A percentile compares a stretch with the other conserved stretches of the same genome.
phyloP scores from a whole-genome alignment of 805 yeast genomes.

The Geotrichum ghanense region DNA sequence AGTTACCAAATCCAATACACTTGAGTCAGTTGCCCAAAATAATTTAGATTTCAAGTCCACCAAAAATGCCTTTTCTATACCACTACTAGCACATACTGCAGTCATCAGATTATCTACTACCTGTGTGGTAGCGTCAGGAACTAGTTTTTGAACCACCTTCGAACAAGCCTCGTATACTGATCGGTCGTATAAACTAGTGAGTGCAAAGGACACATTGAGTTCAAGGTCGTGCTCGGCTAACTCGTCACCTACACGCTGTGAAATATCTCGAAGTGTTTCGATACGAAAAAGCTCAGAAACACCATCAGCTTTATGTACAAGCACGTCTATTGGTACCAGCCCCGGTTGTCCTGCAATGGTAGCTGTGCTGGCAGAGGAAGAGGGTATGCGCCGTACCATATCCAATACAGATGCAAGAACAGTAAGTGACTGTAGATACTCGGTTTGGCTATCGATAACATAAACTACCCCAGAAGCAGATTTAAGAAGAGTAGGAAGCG shows the following conservation, averaged over 20 bases:
- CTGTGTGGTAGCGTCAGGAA: constrained; percentile 83
- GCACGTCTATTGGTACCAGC: constrained; percentile 71
- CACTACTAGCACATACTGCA: constrained; percentile 75
- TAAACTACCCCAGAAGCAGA: constrained; percentile 86
- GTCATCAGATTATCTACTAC: constrained; percentile 81
- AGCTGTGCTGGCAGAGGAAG: no score
- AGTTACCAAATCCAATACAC: constrained; percentile 90
- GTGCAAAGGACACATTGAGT: constrained; percentile 80
- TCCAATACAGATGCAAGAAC: constrained; percentile 81
- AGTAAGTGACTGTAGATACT: constrained; percentile 82
- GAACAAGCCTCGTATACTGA: constrained; percentile 93
- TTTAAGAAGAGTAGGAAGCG: constrained; percentile 54
- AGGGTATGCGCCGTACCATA: constrained; percentile 75
- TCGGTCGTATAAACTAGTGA: constrained; percentile 91
- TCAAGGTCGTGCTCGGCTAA: constrained; percentile 79
- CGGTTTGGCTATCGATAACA: constrained; percentile 93
- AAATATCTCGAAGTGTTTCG: constrained; percentile 92
- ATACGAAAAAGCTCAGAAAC: constrained; percentile 84
- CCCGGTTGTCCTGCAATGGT: neutral
- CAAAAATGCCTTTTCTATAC: constrained; percentile 84
- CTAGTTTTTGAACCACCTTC: constrained; percentile 80
- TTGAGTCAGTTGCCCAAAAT: constrained; percentile 90
- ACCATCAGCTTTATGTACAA: constrained; percentile 94
- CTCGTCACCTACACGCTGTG: constrained; percentile 93
- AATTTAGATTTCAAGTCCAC: constrained; percentile 89